Conservation (phyloP, 257 asterid species). For the Solanum pinnatisectum region DNA sequence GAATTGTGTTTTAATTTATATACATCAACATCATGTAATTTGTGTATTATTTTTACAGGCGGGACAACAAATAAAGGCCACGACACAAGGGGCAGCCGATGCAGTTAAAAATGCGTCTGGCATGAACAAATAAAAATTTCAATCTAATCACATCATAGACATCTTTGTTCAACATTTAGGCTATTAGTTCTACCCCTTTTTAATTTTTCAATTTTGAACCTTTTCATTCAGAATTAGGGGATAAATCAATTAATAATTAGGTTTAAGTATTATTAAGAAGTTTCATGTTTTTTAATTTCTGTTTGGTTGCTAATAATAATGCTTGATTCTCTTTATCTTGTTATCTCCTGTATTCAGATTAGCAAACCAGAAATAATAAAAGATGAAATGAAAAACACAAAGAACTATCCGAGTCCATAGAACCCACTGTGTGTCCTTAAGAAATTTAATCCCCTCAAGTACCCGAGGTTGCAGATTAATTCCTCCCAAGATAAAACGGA, state of each 20-base stretch:
- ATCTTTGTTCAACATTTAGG: background rate
- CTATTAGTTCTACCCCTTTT: background rate
- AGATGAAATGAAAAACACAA: too few relatives aligned
- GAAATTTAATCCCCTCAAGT: too few relatives aligned
- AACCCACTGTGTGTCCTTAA: too few relatives aligned
- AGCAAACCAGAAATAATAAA: too few relatives aligned
- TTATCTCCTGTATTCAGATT: too few relatives aligned
- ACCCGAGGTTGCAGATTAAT: too few relatives aligned
- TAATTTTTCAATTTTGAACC: too few relatives aligned
- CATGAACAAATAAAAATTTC: constrained; percentile 23
- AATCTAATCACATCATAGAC: background rate
- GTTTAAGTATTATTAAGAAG: background rate
- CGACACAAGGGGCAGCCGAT: constrained; percentile 8
- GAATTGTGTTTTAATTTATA: background rate
- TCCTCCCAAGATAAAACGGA: too few relatives aligned
- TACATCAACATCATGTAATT: background rate
- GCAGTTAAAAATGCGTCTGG: constrained; percentile 15
- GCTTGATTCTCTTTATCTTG: too few relatives aligned
- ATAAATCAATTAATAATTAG: background rate
- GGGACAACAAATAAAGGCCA: constrained; percentile 2
- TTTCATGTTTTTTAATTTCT: background rate
- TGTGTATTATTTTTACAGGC: background rate
- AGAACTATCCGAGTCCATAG: too few relatives aligned
- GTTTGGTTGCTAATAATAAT: background rate
- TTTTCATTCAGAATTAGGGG: background rate